Percentiles rank a stretch among this genome's conserved stretches.
Evolutionary conservation across 176 grass and related monocot genomes (phyloP).

Genomic region (Lolium perenne): DNA sequence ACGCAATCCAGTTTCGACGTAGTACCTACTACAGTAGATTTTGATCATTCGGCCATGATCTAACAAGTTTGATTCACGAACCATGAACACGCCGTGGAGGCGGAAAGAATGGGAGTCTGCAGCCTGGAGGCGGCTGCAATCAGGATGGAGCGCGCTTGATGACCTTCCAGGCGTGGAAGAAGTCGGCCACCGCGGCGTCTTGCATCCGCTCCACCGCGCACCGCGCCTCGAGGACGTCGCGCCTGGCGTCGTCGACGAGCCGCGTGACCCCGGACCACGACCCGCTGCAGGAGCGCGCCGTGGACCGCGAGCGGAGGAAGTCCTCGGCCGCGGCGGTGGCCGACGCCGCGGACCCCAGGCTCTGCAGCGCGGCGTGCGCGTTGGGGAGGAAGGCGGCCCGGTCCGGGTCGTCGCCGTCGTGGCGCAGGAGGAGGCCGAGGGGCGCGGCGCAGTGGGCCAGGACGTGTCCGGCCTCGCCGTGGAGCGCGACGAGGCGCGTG

Average conservation of each 20-base stretch:
- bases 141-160: conserved; percentile 1
- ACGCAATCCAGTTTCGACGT: too few relatives aligned
- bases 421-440: conserved; percentile 19
- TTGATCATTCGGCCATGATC: neutral
- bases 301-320: conserved; percentile 36
- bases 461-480: conserved; percentile 43
- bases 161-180: conserved; percentile 47
- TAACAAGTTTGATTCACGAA: neutral
- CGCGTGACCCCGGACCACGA: neutral
- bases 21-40: too few relatives aligned
- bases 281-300: neutral
- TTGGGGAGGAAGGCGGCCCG: conserved; percentile 1
- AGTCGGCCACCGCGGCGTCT: conserved; percentile 37
- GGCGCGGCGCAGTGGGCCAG: conserved; percentile 23
- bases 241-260: conserved; percentile 34
- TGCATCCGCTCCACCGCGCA: conserved; percentile 38
- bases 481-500: conserved; percentile 44
- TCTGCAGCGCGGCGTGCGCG: conserved; percentile 40
- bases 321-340: conserved; percentile 33
- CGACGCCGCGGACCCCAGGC: conserved; percentile 33
- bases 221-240: conserved; percentile 38
- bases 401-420: neutral
- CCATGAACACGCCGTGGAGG: neutral
- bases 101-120: neutral
- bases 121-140: neutral